Conservation (phyloP, 2,329 filamentous ascomycete genomes). For the Arthrobotrys iridis region DNA sequence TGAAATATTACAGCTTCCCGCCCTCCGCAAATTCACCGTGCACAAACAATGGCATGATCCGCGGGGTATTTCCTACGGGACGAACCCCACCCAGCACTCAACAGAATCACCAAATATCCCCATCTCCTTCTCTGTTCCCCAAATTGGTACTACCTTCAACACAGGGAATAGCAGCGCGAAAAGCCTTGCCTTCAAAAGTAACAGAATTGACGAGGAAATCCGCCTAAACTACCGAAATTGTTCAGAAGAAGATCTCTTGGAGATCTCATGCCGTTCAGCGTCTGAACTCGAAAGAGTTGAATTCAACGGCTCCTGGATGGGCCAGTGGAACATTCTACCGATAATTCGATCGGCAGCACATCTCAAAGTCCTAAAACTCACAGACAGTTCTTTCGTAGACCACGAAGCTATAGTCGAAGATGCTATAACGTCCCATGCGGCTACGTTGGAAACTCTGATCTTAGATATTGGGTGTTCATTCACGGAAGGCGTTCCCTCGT, state of each 20-base stretch:
- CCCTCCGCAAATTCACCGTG: conserved; percentile 33
- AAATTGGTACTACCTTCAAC: background rate
- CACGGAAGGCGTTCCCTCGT: conserved; percentile 33
- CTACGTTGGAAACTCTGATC: conserved; percentile 35
- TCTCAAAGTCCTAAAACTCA: conserved; percentile 48
- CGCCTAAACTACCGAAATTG: conserved; percentile 42
- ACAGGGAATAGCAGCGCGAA: background rate
- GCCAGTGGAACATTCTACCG: conserved; percentile 49
- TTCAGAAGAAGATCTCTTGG: conserved; percentile 33
- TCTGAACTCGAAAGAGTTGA: conserved; percentile 46
- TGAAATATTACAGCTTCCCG: conserved; percentile 33
- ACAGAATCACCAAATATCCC: conserved; percentile 32
- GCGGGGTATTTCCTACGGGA: conserved; percentile 4
- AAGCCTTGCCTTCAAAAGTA: conserved; percentile 13
- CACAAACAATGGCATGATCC: conserved; percentile 35
- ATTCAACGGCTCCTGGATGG: conserved; percentile 50
- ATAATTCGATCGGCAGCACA: conserved; percentile 46
- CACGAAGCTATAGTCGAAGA: conserved; percentile 42
- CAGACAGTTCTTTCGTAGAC: conserved; percentile 32
- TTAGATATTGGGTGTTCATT: conserved; percentile 37
- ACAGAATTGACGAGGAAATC: conserved; percentile 44
- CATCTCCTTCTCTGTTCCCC: conserved; percentile 18
- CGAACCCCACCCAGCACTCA: conserved; percentile 18
- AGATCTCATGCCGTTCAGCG: conserved; percentile 39
- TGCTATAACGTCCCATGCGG: conserved; percentile 37